Base-by-base conservation (phyloP, 208 protist species). In the Trypanosoma congolense region DNA sequence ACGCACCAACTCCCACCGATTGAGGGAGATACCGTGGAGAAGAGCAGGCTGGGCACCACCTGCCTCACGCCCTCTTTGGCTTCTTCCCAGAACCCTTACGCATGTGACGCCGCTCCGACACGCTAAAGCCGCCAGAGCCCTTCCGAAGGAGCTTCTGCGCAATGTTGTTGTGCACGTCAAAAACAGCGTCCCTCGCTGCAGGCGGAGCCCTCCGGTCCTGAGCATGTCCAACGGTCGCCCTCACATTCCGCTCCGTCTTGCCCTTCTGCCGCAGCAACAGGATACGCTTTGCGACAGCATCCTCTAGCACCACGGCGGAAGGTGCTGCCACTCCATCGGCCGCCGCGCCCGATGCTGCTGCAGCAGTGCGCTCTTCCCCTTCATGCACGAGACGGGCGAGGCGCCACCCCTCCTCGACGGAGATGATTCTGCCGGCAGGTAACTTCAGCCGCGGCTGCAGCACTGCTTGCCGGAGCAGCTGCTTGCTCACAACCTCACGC, bases 361-460 rank as follows among this genome's bases (percentile, higher is more conserved):
- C 43, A 22, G 1, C 48, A 5, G 73, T 38, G 8, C 70, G 73
- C 30, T 78, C 66, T 46, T 83, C 80, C 49, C 87, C 84, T 1
- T 83, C 70, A 40, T 69, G 44, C 1, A 82, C 60, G 2, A 92
- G 57, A 42, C 78, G 81, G 1, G 84, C 84, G 2, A 88, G 72
- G 4, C 76, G 71, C 0, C 80, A 67, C 2, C 85, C 85, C 45
- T 92, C 85, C 50, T 89, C 80, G 2, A 90, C 57, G 3, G 85
- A 88, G 3, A 92, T 67, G 30, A 76, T 81, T 38, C 85, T 66
- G 18, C 85, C 85, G 1, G 81, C 75, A 3, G 85, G 80, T 2
- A 89, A 71, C 14, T 73, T 73, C 16, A 89, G 53, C 10, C 85
- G 70, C 3, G 80, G 85, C 65, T 89, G 85, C 58, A 92, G 71